Base-by-base conservation (phyloP, 1,284 basidiomycete genomes). In the Papiliotrema nemorosa region DNA sequence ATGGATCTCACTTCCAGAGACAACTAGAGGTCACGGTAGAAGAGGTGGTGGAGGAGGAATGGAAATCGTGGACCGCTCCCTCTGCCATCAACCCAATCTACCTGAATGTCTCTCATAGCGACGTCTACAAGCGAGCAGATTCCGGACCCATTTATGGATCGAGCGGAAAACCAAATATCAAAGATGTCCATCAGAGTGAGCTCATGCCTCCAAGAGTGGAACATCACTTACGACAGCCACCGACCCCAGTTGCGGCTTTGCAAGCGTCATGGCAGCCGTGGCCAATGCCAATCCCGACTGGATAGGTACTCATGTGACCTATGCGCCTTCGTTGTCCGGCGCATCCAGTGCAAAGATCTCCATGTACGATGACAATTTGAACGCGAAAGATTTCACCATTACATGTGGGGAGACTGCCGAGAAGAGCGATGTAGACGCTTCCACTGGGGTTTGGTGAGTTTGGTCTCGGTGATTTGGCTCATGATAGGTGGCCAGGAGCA, bases 401-500 rank as follows among this genome's bases (percentile, higher is more conserved):
- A 9, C 21, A 5, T 20, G 24, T 18, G 10, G 20, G n/a, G 48
- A 34, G 9, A 43, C 48, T 10, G 48, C 22, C 9, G 25, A 16
- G 4, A 49, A 44, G 4, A 37, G 40, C 25, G 48, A 49, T 29
- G 37, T 36, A 25, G 38, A 48, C 21, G 21, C 37, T 7, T 20
- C 25, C 10, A 49, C 48, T 20, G 48, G 35, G 25, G 22, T 49
- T 9, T 49, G 48, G 48, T 45, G 29, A 24, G 20, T 34, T 20
- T 20, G 6, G 25, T 5, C 18, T 29, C 29, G 5, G 13, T 16
- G 12, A 33, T 21, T 21, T 9, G 6, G 29, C 18, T 31, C 5
- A 43, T 12, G 41, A 24, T n/a, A 47, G 45, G 45, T 49, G 48
- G 48, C 48, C 48, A 3, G 48, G 48, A 29, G 16, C 27, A 18